Base-by-base conservation (phyloP, 2,329 filamentous ascomycete species). In the Botrytis medusae region DNA sequence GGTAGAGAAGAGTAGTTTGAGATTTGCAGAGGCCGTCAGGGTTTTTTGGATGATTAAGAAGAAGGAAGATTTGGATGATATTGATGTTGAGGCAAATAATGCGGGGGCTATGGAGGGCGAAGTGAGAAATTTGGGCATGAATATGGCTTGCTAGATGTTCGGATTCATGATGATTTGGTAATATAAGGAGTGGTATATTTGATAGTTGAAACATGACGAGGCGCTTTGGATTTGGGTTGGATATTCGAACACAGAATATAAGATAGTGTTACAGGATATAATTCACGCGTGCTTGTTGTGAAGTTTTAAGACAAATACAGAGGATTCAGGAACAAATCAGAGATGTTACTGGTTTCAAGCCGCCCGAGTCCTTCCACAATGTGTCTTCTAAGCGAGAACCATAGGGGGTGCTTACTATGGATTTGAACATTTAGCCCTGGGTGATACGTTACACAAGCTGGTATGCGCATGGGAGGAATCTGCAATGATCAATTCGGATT, bases 1-100 rank as follows among this genome's bases (percentile, higher is more conserved):
- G 59, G 84, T 97, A 8, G 87, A 86, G 37, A 82, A 83, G 8
- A 89, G 90, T 75, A 90, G 88, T 10, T 83, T 87, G 79, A 83
- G 91, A 40, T 90, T 97, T 78, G 89, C 88, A 0, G 86, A 89
- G 48, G 94, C 91, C 0, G 87, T 93, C 32, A 87, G 89, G 74
- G 87, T 85, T 37, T 98, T 97, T 82, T 97, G 93, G 91, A 86
- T 87, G 76, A 90, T 96, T 77, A 93, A 91, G 84, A 86, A 88
- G 70, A 86, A 86, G 75, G 85, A 86, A 79, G 87, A 88, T 76
- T 87, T 96, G 77, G 90, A 94, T 82, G 86, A 89, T 70, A 79
- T 80, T 68, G 73, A 76, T 12, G 57, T 60, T 7, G 67, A 68
- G 61, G 51, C 51, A 18, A 72, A 46, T 34, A 70, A 71, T 14